Base-by-base conservation (phyloP, 306 rosid species). In the Cucumis cinereus region DNA sequence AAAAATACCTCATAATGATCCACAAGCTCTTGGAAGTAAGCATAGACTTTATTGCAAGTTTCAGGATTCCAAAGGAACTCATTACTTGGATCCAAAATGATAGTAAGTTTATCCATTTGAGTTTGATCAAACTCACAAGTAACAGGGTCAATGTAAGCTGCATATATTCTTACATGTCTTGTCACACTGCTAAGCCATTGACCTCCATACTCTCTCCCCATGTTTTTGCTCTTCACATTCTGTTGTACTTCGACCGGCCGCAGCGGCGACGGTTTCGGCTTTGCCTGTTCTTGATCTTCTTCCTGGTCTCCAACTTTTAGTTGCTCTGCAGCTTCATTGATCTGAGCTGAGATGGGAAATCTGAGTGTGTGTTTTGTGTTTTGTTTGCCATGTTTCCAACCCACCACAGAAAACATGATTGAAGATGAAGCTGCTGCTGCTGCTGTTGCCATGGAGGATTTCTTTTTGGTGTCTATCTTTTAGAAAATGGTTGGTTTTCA, bases 21-120 rank as follows among this genome's bases (percentile, higher is more conserved):
- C 13, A 92, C 99, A 81, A 91, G 99, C 81, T 92, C 95, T 45
- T 94, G 99, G 80, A 94, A 94, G 84, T 89, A 91, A 68, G 95
- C 85, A 79, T 78, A 92, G 43, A 92, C 92, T 88, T 89, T 82
- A 53, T 82, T 82, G 78, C 89, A 85, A 15, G 90, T 89, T 17
- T 94, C 90, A 41, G 95, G 79, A 17, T 83, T 94, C 99, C 99
- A 94, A 26, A 92, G 85, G 64, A 94, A 94, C 85, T 92, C 99
- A 72, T 94, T 71, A n/a, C 89, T 85, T 24, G 99, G 99, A 76
- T 92, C 97, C 55, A 94, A 92, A 52, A 94, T 66, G 58, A 94
- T 86, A 1, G 99, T 84, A 70, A 94, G 97, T 80, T 90, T 94
- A 79, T 94, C 97, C 93, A 90, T 92, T 83, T 94, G 99, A 20